Percentiles rank a stretch among this genome's conserved stretches.
Conservation (phyloP, 1,284 basidiomycete genomes). For the Trichosporon faecale region DNA sequence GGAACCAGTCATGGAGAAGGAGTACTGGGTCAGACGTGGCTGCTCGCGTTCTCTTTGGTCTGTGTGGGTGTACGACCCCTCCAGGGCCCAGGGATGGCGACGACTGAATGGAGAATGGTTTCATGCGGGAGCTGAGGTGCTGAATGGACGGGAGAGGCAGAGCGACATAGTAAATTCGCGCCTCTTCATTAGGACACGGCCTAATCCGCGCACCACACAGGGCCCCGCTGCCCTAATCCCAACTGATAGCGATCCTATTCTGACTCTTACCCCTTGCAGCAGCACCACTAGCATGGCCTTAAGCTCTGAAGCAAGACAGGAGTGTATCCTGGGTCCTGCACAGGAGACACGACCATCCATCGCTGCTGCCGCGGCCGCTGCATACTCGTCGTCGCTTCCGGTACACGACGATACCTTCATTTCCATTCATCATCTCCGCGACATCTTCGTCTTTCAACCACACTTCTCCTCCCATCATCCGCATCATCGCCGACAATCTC, state of each 20-base stretch:
- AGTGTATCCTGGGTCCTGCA: neutral
- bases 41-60: neutral
- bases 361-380: neutral
- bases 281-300: neutral
- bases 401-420: conserved; percentile 7
- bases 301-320: conserved; percentile 4
- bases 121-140: conserved; percentile 3
- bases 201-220: neutral
- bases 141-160: conserved; percentile 8
- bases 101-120: conserved; percentile 5
- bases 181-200: neutral
- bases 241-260: neutral
- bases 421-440: neutral
- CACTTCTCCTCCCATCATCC: neutral
- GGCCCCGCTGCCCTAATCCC: neutral
- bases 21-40: neutral
- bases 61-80: neutral
- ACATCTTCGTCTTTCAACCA: neutral
- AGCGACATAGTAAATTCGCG: neutral
- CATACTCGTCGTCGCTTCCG: neutral
- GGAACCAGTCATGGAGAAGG: neutral
- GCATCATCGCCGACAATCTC: neutral
- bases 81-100: neutral
- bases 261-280: conserved; percentile 3
- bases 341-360: neutral